These are phyloP conservation scores for Colletotrichum godetiae DNA, from an alignment of 2,329 filamentous ascomycete species.

Conservation along the genomic window DNA sequence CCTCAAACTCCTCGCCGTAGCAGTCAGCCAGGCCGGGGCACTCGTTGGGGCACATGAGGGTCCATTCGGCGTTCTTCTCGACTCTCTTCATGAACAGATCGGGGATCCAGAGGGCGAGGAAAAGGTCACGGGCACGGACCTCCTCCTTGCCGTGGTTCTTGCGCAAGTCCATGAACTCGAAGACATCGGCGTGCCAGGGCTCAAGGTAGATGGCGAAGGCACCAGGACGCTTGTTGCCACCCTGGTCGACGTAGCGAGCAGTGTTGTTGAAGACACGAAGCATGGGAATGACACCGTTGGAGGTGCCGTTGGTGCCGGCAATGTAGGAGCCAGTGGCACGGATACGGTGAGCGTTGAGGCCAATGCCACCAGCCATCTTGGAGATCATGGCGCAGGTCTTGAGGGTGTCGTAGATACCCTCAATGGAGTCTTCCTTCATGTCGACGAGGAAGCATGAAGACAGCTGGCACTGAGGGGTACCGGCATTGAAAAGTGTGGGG, in stretches of 20 bases:
- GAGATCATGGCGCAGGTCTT: slow-evolving; percentile 99
- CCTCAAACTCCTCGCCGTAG: slow-evolving; percentile 97
- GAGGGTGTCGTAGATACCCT: slow-evolving; percentile 98
- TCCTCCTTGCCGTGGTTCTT: slow-evolving; percentile 99
- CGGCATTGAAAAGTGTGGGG: slow-evolving; percentile 97
- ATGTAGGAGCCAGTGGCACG: slow-evolving; percentile 98
- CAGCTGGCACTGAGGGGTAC: slow-evolving; percentile 92
- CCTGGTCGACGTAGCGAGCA: slow-evolving; percentile 97
- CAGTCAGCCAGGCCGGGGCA: slow-evolving; percentile 94
- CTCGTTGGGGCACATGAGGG: slow-evolving; percentile 97
- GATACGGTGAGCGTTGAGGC: slow-evolving; percentile 95
- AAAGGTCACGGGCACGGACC: slow-evolving; percentile 94
- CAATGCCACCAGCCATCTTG: slow-evolving; percentile 98
- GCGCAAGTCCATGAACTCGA: slow-evolving; percentile 95
- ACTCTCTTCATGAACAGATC: slow-evolving; percentile 99
- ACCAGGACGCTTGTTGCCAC: slow-evolving; percentile 98
- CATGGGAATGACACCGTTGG: slow-evolving; percentile 98
- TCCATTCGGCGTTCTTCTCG: slow-evolving; percentile 96
- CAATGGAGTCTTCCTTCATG: slow-evolving; percentile 99
- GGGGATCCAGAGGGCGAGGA: slow-evolving; percentile 98
- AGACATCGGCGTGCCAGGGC: slow-evolving; percentile 98
- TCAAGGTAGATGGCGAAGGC: slow-evolving; percentile 99
- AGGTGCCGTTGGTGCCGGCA: slow-evolving; percentile 96
- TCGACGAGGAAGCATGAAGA: slow-evolving; percentile 99
- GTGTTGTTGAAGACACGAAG: slow-evolving; percentile 99